These are phyloP conservation scores for Pisolithus marmoratus DNA, from an alignment of 768 basidiomycete species.

Conservation along the genomic window DNA sequence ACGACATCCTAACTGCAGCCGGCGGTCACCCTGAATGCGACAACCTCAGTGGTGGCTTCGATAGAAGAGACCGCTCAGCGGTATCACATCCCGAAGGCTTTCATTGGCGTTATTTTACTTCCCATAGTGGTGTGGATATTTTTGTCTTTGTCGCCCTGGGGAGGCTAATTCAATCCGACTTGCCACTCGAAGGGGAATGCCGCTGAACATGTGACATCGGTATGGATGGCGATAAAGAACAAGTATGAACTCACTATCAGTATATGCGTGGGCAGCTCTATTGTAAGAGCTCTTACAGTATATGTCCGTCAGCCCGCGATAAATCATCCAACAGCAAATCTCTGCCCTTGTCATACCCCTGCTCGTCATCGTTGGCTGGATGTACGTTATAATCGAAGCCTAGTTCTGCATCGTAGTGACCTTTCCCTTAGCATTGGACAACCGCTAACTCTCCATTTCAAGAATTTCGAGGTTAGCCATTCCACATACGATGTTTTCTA, in stretches of 20 bases:
- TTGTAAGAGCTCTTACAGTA: constrained; percentile 41
- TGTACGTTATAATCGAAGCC: constrained; percentile 37
- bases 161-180: neutral
- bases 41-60: constrained; percentile 69
- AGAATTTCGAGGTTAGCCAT: constrained; percentile 66
- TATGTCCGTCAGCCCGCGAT: neutral
- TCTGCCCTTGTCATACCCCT: constrained; percentile 82
- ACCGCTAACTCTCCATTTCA: constrained; percentile 76
- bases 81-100: constrained; percentile 75
- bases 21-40: neutral
- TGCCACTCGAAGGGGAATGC: constrained; percentile 50
- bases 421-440: constrained; percentile 47
- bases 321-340: constrained; percentile 57
- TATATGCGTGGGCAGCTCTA: constrained; percentile 77
- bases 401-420: constrained; percentile 2
- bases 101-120: constrained; percentile 82
- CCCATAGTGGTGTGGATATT: constrained; percentile 68
- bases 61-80: constrained; percentile 87
- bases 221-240: constrained; percentile 85
- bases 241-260: constrained; percentile 73
- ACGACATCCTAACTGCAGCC: neutral
- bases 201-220: constrained; percentile 79
- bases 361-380: constrained; percentile 87
- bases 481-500: neutral
- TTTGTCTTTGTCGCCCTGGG: neutral